Conservation (phyloP, 805 yeast genomes). For the Barnettozyma californica region DNA sequence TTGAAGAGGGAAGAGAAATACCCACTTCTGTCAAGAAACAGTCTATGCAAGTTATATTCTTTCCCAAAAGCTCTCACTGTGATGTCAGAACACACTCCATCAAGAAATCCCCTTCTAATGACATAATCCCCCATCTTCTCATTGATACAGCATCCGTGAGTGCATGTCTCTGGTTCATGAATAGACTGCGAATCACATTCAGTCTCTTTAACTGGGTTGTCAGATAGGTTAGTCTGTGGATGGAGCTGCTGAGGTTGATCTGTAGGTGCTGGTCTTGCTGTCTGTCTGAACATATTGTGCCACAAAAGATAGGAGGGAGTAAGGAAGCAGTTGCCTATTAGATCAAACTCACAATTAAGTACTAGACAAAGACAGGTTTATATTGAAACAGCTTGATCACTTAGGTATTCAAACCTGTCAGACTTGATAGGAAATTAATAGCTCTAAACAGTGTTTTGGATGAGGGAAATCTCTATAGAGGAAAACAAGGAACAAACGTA, state of each 20-base stretch:
- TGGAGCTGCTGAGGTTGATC: neutral
- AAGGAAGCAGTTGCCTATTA: neutral
- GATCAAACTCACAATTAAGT: neutral
- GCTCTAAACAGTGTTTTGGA: neutral
- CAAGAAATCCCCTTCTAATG: slow-evolving; percentile 34
- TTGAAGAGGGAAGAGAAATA: slow-evolving; percentile 42
- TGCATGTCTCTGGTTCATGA: slow-evolving; percentile 16
- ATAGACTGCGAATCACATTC: neutral
- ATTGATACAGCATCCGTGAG: slow-evolving; percentile 26
- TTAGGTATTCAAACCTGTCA: neutral
- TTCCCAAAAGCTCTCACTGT: slow-evolving; percentile 41
- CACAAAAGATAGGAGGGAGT: neutral
- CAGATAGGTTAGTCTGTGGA: neutral
- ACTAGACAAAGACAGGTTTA: no score
- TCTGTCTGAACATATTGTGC: neutral
- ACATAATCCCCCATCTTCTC: slow-evolving; percentile 27
- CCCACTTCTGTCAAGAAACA: slow-evolving; percentile 41
- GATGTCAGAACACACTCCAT: slow-evolving; percentile 45
- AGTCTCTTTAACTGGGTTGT: slow-evolving; percentile 7
- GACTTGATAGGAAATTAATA: no score
- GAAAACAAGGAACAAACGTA: neutral
- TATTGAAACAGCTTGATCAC: neutral
- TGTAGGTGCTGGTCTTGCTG: neutral
- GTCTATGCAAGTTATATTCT: slow-evolving; percentile 39
- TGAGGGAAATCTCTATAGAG: neutral